These are phyloP conservation scores for Setomelanomma holmii DNA, from an alignment of 2,329 filamentous ascomycete genomes.

Conservation along the genomic window DNA sequence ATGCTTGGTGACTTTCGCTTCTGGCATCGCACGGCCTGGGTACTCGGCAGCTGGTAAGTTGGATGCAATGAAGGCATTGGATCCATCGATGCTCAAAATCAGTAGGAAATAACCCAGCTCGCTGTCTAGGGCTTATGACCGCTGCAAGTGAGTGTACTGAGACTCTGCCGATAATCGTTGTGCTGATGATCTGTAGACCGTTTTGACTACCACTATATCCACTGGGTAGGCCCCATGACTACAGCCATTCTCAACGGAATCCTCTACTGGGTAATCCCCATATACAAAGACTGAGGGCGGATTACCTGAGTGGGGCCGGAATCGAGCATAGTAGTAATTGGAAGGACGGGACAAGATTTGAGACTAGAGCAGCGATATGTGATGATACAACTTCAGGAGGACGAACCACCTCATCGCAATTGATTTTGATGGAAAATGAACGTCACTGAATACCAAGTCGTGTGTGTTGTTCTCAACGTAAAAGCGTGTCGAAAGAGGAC, in stretches of 20 bases:
- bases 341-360: no score
- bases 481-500: no score
- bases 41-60: conserved; percentile 43
- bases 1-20: conserved; percentile 35
- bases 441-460: no score
- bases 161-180: not conserved
- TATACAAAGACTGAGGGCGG: conserved; percentile 21
- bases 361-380: no score
- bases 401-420: no score
- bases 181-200: conserved; percentile 20
- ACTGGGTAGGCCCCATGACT: conserved; percentile 40
- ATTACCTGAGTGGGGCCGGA: no score
- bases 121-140: conserved; percentile 47
- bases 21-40: conserved; percentile 35
- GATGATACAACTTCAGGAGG: no score
- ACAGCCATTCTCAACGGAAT: conserved; percentile 43
- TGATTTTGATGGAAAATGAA: no score
- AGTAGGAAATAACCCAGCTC: conserved; percentile 43
- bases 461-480: no score
- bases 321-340: no score
- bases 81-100: not conserved
- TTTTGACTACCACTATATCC: conserved; percentile 44
- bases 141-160: conserved; percentile 19
- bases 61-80: not conserved
- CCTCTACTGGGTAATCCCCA: conserved; percentile 36